These are phyloP conservation scores for Sporisorium reilianum DNA, from an alignment of 1,284 basidiomycete species.

Conservation along the genomic window DNA sequence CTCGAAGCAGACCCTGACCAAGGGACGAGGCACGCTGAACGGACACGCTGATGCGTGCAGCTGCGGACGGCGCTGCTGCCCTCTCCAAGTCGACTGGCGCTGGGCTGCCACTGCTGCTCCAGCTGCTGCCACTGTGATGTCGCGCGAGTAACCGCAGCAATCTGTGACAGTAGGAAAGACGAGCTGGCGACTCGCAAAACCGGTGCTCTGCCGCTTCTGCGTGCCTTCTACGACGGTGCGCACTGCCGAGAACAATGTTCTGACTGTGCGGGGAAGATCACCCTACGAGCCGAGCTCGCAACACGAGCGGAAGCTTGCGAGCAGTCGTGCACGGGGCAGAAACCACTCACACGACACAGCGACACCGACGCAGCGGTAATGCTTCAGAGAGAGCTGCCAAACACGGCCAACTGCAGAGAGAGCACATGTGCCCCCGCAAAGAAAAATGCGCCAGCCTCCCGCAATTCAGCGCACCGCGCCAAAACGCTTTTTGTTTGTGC, in stretches of 20 bases:
- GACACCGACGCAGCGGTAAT: neutral
- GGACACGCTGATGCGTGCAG: slow-evolving; percentile 3
- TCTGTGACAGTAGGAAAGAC: neutral
- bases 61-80: slow-evolving; percentile 1
- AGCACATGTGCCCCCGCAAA: neutral
- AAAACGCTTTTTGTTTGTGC: neutral
- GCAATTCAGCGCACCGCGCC: slow-evolving; percentile 1
- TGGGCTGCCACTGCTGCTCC: neutral
- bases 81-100: neutral
- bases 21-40: neutral
- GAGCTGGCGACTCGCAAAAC: neutral
- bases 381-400: neutral
- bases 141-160: slow-evolving; percentile 8
- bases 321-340: neutral
- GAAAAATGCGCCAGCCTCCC: slow-evolving; percentile 7
- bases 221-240: too few relatives aligned
- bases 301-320: slow-evolving; percentile 11
- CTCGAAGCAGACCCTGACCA: neutral
- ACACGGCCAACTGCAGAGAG: neutral
- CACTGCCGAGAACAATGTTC: too few relatives aligned
- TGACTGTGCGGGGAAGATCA: too few relatives aligned
- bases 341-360: slow-evolving; percentile 1
- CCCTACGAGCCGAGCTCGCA: too few relatives aligned
- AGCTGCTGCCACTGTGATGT: slow-evolving; percentile 2
- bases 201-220: slow-evolving; percentile 9